phyloP scores from a whole-genome alignment of 2,329 filamentous ascomycete genomes.

The Daldinia eschscholtzii region DNA sequence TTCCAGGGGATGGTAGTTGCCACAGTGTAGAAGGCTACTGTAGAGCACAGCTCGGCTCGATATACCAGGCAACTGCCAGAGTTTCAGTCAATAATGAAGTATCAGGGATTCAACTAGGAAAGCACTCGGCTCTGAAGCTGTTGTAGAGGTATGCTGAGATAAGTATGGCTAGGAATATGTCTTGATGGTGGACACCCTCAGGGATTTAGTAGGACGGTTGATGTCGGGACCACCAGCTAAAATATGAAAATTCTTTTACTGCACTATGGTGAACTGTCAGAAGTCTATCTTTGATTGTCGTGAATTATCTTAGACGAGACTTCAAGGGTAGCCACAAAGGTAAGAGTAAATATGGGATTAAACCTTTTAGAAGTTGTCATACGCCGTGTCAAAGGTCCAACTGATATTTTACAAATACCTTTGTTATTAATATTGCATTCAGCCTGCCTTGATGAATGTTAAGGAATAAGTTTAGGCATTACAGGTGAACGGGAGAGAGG shows the following conservation, averaged over 20 bases:
- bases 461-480: constrained; percentile 6
- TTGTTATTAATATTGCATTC: constrained; percentile 16
- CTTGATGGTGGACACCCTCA: constrained; percentile 26
- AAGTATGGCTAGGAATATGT: constrained; percentile 8
- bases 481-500: constrained; percentile 8
- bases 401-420: constrained; percentile 18
- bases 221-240: constrained; percentile 36
- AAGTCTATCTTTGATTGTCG: constrained; percentile 36
- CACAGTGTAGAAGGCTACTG: not conserved
- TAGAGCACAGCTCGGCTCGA: not conserved
- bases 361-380: constrained; percentile 24
- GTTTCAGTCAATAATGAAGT: not conserved
- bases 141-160: not conserved
- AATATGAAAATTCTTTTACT: constrained; percentile 34
- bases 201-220: constrained; percentile 24
- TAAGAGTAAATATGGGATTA: not conserved
- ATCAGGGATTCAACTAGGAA: not conserved
- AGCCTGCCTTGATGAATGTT: not conserved
- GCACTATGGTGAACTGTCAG: constrained; percentile 30
- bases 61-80: not conserved
- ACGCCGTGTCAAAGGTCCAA: constrained; percentile 21
- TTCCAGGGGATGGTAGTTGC: not conserved
- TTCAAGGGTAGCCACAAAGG: constrained; percentile 34
- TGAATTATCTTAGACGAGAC: constrained; percentile 41
- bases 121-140: not conserved